Conservation (phyloP, 2,329 filamentous ascomycete genomes). For the Hansfordia pulvinata region DNA sequence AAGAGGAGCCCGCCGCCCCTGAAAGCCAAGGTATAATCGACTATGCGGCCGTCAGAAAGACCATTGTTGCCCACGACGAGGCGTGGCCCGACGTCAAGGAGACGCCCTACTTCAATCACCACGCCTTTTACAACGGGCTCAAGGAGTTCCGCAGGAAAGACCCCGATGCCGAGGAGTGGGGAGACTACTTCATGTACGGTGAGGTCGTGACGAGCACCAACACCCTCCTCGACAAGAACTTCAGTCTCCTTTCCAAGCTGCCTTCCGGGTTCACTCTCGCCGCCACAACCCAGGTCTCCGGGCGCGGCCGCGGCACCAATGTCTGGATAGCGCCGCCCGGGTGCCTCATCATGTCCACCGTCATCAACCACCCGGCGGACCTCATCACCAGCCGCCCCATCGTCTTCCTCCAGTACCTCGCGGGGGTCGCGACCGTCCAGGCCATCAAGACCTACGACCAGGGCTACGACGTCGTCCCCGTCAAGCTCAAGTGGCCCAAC, state of each 20-base stretch:
- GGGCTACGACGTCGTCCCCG: constrained; percentile 61
- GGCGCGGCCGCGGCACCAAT: constrained; percentile 77
- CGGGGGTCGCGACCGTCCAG: constrained; percentile 74
- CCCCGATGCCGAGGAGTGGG: constrained; percentile 52
- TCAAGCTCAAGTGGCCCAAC: constrained; percentile 96
- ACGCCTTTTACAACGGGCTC: constrained; percentile 62
- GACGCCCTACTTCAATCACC: constrained; percentile 79
- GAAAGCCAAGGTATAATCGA: constrained; percentile 51
- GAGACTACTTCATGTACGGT: constrained; percentile 68
- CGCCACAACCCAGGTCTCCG: constrained; percentile 79
- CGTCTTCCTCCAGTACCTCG: constrained; percentile 87
- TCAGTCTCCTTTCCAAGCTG: constrained; percentile 58
- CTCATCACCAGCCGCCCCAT: constrained; percentile 63
- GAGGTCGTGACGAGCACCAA: constrained; percentile 92
- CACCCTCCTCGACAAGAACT: constrained; percentile 85
- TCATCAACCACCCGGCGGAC: constrained; percentile 69
- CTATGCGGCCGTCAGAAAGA: constrained; percentile 61
- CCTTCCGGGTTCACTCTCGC: constrained; percentile 79
- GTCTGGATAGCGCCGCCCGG: constrained; percentile 91
- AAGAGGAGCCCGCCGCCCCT: constrained; percentile 7
- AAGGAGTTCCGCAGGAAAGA: constrained; percentile 48
- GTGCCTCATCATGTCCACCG: constrained; percentile 73
- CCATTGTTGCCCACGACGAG: constrained; percentile 57
- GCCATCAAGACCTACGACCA: constrained; percentile 69
- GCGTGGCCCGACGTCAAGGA: constrained; percentile 54